Conservation (phyloP, 2,329 filamentous ascomycete species). For the Akanthomyces dipterigenus region DNA sequence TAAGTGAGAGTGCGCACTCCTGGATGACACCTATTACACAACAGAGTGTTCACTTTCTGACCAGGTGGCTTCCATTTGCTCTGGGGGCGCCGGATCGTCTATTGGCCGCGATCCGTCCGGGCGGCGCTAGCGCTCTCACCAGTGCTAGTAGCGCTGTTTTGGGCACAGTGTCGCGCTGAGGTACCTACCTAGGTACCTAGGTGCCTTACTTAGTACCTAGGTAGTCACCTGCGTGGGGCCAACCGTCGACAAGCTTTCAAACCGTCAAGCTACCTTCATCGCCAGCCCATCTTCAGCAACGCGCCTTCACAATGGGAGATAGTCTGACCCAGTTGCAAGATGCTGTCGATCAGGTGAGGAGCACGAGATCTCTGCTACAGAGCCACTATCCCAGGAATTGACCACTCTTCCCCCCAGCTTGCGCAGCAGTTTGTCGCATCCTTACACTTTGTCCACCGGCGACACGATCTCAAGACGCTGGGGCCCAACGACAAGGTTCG, state of each 20-base stretch:
- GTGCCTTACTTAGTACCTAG: no score
- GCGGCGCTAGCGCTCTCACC: background rate
- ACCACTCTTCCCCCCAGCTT: constrained; percentile 37
- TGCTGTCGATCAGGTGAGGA: constrained; percentile 67
- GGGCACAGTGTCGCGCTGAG: background rate
- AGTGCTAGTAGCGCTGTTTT: background rate
- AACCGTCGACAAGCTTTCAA: constrained; percentile 1
- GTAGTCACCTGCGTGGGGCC: background rate
- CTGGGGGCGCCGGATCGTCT: constrained; percentile 19
- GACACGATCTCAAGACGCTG: constrained; percentile 60
- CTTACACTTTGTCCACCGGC: constrained; percentile 58
- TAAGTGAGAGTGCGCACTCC: background rate
- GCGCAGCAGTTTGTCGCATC: constrained; percentile 62
- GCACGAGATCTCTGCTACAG: no score
- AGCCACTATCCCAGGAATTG: background rate
- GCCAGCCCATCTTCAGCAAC: background rate
- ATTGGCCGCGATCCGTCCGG: constrained; percentile 23
- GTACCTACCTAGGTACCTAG: no score
- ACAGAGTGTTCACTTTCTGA: constrained; percentile 32
- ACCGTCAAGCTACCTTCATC: no score
- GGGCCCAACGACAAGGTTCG: constrained; percentile 51
- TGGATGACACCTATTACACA: constrained; percentile 19
- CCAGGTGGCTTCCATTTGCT: constrained; percentile 10
- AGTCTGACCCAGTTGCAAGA: constrained; percentile 79
- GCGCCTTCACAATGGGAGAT: constrained; percentile 54